phyloP scores from a whole-genome alignment of 495 filamentous ascomycete species.

The Lasiosphaeria ovina region DNA sequence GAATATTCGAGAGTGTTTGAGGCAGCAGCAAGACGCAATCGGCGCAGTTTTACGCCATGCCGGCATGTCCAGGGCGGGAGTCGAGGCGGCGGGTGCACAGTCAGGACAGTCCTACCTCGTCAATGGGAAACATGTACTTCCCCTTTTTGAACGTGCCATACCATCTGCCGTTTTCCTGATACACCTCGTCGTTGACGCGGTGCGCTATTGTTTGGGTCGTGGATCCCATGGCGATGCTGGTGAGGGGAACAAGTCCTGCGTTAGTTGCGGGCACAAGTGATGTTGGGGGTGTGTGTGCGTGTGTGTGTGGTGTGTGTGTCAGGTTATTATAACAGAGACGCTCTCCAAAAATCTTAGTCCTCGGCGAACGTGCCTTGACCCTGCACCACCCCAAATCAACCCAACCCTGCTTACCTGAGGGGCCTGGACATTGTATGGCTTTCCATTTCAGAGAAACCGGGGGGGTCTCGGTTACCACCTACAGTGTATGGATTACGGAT shows the following conservation, averaged over 20 bases:
- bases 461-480: conserved; percentile 3
- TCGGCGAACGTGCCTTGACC: too few species aligned
- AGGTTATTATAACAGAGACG: neutral
- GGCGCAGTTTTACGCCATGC: neutral
- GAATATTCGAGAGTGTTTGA: neutral
- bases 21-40: too few species aligned
- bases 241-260: neutral
- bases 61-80: neutral
- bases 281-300: neutral
- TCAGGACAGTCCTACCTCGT: conserved; percentile 48
- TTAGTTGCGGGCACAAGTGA: neutral
- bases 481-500: neutral
- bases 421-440: conserved; percentile 3
- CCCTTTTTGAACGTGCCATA: conserved; percentile 57
- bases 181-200: conserved; percentile 22
- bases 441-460: conserved; percentile 7
- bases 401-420: conserved; percentile 8
- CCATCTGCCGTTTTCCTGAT: conserved; percentile 54
- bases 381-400: too few species aligned
- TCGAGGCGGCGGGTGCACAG: neutral
- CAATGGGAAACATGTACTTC: conserved; percentile 61
- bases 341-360: too few species aligned
- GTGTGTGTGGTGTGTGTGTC: neutral
- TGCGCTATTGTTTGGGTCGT: neutral
- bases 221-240: neutral